Evolutionary conservation across 306 rosid species (phyloP), one percentile per base, ranked within the genome.

Genomic region (Rosa lucieae): DNA sequence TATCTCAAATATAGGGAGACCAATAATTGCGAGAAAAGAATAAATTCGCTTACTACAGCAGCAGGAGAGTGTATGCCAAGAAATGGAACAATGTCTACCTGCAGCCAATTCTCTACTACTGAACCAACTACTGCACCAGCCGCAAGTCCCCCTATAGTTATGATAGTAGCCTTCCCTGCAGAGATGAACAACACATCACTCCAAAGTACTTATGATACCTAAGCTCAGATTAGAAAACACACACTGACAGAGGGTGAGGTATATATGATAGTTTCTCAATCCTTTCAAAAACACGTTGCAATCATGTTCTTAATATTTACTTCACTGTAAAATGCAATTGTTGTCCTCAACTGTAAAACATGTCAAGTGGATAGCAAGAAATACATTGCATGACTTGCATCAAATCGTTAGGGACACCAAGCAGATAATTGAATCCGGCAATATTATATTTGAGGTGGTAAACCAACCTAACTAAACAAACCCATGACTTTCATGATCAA

Each of bases 61-160:
- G 98, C 99, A 83, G 99, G 99, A 77, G 96, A 93, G 85, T 88
- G 94, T 77, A 95, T 82, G 79, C 98, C 99, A 70, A 95, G 90
- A 86, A 95, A 91, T 47, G 99, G 99, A 82, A 95, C 97, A 75
- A 95, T 74, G 84, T 95, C 99, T 40, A 95, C 99, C 84, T 95
- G 99, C 86, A 95, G 86, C 98, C 94, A 95, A 86, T 81, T 93
- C 89, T 95, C 99, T 74, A 95, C 91, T 13, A 85, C 91, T 73
- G 99, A 93, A 44, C 99, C 99, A 74, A 93, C 96, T 58, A 90
- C 96, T 0, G 98, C 99, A 3, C 99, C 98, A 21, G 91, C 93
- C 58, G 92, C 86, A 51, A 95, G 98, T 78, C 99, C 99, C 68
- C 98, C 97, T n/a, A 95, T 72, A 79, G 94, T 93, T 80, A 95